phyloP scores from a whole-genome alignment of 2,329 filamentous ascomycete genomes.

The Karstenula rhodostoma region DNA sequence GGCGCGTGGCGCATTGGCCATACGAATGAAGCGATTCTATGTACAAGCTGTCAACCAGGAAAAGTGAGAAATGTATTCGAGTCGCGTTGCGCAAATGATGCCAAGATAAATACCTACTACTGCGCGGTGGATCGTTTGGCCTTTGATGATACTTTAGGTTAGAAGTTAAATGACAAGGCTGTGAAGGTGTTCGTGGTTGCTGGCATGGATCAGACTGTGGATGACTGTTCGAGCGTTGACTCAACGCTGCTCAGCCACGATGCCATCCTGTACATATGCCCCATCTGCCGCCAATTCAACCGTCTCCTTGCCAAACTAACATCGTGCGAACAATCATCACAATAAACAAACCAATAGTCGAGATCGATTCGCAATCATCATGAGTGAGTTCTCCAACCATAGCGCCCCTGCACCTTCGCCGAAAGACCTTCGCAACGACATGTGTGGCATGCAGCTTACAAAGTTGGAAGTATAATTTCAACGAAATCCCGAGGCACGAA shows the following conservation, averaged over 20 bases:
- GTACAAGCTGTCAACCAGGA: not conserved
- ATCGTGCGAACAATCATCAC: not conserved
- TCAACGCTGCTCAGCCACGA: slow-evolving; percentile 5
- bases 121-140: not conserved
- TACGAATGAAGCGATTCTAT: not conserved
- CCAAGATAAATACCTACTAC: not conserved
- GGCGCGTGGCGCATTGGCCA: slow-evolving; percentile 1
- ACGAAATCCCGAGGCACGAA: not conserved
- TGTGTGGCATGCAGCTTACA: not conserved
- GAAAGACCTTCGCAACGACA: not conserved
- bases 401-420: not conserved
- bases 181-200: not conserved
- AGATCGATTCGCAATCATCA: not conserved
- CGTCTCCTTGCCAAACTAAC: not conserved
- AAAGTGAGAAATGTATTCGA: not conserved
- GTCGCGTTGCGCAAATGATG: not conserved
- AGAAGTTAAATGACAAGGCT: not conserved
- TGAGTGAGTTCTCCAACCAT: not conserved
- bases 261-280: not conserved
- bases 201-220: not conserved
- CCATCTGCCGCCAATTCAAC: not conserved
- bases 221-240: slow-evolving; percentile 4
- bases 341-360: too few species aligned
- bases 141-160: too few species aligned
- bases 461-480: not conserved